Conservation (phyloP, 352 stramenopile species). For the Phytopythium ostracodes region DNA sequence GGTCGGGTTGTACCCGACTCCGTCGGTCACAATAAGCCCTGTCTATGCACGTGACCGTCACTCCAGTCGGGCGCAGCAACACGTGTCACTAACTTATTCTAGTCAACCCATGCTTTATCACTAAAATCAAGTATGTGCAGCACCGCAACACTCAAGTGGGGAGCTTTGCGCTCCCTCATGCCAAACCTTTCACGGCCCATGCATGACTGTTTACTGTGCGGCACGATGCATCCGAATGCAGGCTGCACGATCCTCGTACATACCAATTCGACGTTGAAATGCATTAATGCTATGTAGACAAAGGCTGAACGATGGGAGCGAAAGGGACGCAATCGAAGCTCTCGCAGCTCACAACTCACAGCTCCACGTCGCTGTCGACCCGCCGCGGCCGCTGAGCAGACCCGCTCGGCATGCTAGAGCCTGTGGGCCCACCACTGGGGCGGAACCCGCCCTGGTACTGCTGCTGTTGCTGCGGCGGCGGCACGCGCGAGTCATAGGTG, state of each 20-base stretch:
- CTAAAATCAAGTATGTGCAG: too few relatives aligned
- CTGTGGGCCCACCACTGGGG: conserved; percentile 17
- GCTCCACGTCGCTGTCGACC: conserved; percentile 61
- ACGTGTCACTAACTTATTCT: too few relatives aligned
- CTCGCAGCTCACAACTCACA: conserved; percentile 40
- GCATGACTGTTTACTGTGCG: not conserved
- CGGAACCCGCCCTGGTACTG: conserved; percentile 22
- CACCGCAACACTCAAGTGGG: too few relatives aligned
- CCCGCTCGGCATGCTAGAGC: conserved; percentile 3
- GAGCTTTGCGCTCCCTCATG: too few relatives aligned
- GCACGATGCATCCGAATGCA: too few relatives aligned
- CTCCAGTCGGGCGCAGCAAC: too few relatives aligned
- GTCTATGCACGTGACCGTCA: too few relatives aligned
- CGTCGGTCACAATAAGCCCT: too few relatives aligned
- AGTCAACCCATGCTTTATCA: too few relatives aligned
- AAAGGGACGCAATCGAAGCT: not conserved
- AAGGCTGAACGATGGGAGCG: not conserved
- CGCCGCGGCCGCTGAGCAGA: conserved; percentile 20
- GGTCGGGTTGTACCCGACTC: too few relatives aligned
- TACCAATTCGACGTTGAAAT: not conserved
- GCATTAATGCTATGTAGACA: not conserved
- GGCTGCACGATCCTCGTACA: too few relatives aligned
- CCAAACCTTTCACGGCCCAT: not conserved
- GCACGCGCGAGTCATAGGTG: conserved; percentile 11
- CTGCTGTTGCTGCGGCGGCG: conserved; percentile 11